These are phyloP conservation scores for Cercospora zeae-maydis DNA, from an alignment of 2,329 filamentous ascomycete species.

Conservation along the genomic window DNA sequence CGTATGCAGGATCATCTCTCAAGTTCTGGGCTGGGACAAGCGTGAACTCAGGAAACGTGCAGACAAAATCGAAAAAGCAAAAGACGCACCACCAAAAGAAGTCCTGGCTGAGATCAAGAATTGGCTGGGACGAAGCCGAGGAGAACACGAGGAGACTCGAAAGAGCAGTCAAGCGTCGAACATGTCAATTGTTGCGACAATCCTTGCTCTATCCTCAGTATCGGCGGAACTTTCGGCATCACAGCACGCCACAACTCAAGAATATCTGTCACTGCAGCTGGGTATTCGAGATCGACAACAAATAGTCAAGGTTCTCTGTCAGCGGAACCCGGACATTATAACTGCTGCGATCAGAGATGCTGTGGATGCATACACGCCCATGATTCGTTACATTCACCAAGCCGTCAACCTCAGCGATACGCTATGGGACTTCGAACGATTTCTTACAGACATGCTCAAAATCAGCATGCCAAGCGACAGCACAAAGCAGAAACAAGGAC, in stretches of 20 bases:
- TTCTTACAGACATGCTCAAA: constrained; percentile 68
- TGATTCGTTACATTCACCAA: constrained; percentile 69
- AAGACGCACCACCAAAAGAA: constrained; percentile 57
- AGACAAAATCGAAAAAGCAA: constrained; percentile 61
- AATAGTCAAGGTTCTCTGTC: constrained; percentile 64
- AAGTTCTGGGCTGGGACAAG: constrained; percentile 70
- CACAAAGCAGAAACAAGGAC: constrained; percentile 30
- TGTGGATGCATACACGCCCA: constrained; percentile 67
- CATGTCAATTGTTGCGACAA: constrained; percentile 63
- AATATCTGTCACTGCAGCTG: constrained; percentile 68
- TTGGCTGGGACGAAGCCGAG: constrained; percentile 52
- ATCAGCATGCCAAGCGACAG: constrained; percentile 38
- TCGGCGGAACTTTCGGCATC: constrained; percentile 51
- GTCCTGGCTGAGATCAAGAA: constrained; percentile 59
- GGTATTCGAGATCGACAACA: constrained; percentile 70
- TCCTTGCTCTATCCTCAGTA: constrained; percentile 55
- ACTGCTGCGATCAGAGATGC: constrained; percentile 64
- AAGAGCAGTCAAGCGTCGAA: constrained; percentile 51
- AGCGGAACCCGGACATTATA: constrained; percentile 66
- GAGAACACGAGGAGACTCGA: constrained; percentile 58
- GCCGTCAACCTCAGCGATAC: constrained; percentile 68
- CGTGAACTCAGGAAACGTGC: constrained; percentile 64
- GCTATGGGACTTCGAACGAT: constrained; percentile 62
- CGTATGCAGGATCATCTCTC: constrained; percentile 62
- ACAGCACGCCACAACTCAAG: constrained; percentile 62